These are phyloP conservation scores for Phytopythium aichiense DNA, from an alignment of 352 stramenopile genomes.

Conservation along the genomic window DNA sequence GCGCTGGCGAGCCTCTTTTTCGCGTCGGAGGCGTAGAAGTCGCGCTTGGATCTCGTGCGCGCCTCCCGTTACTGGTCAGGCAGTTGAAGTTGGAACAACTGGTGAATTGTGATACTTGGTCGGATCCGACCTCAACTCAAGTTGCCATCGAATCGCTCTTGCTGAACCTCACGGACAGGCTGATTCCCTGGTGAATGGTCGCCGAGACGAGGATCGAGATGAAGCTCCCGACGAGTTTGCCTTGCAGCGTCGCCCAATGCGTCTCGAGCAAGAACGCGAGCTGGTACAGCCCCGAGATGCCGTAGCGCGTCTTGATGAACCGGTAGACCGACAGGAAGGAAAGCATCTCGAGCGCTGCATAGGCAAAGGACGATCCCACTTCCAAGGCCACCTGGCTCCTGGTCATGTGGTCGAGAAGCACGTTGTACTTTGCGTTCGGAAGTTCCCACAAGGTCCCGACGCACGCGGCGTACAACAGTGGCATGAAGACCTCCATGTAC, in stretches of 20 bases:
- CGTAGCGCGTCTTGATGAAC: slow-evolving; percentile 23
- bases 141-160: no score
- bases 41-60: no score
- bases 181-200: slow-evolving; percentile 14
- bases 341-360: slow-evolving; percentile 13
- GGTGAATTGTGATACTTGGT: no score
- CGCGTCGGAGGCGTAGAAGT: no score
- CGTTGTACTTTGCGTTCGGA: slow-evolving; percentile 15
- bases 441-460: slow-evolving; percentile 11
- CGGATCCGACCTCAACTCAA: no score
- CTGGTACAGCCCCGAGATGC: slow-evolving; percentile 19
- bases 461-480: slow-evolving; percentile 19
- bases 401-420: slow-evolving; percentile 12
- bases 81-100: no score
- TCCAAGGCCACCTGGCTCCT: slow-evolving; percentile 4
- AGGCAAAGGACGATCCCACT: slow-evolving; percentile 1
- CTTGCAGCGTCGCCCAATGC: slow-evolving; percentile 18
- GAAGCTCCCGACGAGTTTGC: slow-evolving; percentile 18
- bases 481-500: slow-evolving; percentile 30
- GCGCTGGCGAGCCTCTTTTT: no score
- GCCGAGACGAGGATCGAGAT: slow-evolving; percentile 14
- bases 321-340: slow-evolving; percentile 18
- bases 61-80: no score
- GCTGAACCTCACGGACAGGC: slow-evolving; percentile 10
- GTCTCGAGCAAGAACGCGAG: slow-evolving; percentile 30